phyloP scores from a whole-genome alignment of 106 monocot species.

The Cymbidium sinense region DNA sequence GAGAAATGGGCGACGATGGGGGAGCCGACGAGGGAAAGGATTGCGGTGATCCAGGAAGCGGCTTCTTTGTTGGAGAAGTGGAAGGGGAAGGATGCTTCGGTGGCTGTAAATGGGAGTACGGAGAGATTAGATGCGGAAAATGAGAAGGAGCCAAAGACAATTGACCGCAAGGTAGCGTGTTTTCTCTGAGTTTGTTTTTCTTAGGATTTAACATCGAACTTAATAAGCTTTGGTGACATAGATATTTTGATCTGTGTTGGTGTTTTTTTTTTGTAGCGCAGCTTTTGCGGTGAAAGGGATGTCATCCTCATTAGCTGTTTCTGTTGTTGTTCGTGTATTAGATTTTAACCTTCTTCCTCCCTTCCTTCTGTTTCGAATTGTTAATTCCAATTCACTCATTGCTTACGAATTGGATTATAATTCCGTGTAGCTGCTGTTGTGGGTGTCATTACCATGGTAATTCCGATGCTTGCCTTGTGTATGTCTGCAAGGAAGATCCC shows the following conservation, averaged over 20 bases:
- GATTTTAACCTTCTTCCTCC: background rate
- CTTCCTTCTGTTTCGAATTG: background rate
- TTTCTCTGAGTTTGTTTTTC: background rate
- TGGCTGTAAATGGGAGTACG: background rate
- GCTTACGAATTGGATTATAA: background rate
- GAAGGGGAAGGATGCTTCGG: conserved; percentile 14
- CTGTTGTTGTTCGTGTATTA: background rate
- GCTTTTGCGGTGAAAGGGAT: background rate
- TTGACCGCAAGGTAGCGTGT: conserved; percentile 49
- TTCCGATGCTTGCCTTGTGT: background rate
- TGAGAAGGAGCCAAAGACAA: conserved; percentile 18
- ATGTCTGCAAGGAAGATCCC: background rate
- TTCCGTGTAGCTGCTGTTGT: background rate
- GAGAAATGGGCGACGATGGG: conserved; percentile 79
- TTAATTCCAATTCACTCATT: background rate
- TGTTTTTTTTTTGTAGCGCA: background rate
- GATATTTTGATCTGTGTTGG: background rate
- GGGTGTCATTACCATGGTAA: background rate
- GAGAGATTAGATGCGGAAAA: conserved; percentile 1
- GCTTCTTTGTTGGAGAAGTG: conserved; percentile 43
- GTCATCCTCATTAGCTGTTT: background rate
- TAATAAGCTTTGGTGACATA: background rate
- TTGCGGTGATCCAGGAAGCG: conserved; percentile 38
- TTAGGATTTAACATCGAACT: background rate
- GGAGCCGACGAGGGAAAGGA: conserved; percentile 35